These are phyloP conservation scores for Elaeis guineensis DNA, from an alignment of 176 grass and related monocot species.

Conservation along the genomic window DNA sequence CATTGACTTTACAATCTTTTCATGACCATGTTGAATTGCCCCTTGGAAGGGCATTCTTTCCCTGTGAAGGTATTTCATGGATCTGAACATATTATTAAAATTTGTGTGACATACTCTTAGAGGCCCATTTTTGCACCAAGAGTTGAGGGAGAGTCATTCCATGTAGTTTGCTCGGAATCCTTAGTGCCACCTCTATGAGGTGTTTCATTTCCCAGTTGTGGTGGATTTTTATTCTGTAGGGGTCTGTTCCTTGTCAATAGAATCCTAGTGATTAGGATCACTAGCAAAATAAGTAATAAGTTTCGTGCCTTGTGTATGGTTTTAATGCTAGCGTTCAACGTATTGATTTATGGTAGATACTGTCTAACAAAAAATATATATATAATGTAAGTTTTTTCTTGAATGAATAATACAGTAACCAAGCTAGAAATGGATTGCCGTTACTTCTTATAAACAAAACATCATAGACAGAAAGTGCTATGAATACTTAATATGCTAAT, in stretches of 20 bases:
- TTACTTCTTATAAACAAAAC: no score
- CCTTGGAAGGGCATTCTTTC: conserved; percentile 21
- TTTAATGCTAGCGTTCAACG: background rate
- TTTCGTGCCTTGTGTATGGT: conserved; percentile 8
- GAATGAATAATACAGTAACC: no score
- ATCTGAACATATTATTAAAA: background rate
- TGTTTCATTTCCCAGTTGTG: no score
- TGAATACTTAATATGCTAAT: no score
- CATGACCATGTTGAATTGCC: background rate
- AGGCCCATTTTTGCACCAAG: conserved; percentile 21
- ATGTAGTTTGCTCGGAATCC: background rate
- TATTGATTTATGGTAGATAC: background rate
- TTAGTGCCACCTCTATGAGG: no score
- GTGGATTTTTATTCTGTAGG: no score
- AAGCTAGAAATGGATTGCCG: no score
- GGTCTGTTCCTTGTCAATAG: no score
- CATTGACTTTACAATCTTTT: no score
- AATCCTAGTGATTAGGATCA: background rate
- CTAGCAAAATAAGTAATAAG: conserved; percentile 8
- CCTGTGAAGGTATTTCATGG: conserved; percentile 10
- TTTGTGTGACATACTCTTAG: conserved; percentile 13
- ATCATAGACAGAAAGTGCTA: no score
- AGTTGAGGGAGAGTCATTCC: conserved; percentile 9
- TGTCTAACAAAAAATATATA: no score
- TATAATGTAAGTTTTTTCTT: no score